These are phyloP conservation scores for Monosporascus cannonballus DNA, from an alignment of 2,329 filamentous ascomycete genomes.

Conservation along the genomic window DNA sequence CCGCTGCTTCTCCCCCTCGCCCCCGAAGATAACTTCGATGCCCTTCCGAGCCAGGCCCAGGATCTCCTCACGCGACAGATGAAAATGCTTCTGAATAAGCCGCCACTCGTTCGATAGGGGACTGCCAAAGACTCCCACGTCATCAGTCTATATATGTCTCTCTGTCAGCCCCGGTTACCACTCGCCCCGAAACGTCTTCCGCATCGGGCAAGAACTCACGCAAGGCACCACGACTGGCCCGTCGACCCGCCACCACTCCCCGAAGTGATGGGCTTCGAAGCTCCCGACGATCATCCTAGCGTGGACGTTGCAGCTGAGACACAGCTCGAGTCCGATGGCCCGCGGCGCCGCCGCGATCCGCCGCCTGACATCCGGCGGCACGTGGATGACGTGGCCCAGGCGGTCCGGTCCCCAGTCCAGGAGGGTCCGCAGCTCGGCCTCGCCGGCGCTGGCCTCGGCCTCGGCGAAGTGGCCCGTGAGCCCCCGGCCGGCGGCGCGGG, in stretches of 20 bases:
- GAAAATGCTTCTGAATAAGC: constrained; percentile 66
- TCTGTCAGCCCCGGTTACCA: not conserved
- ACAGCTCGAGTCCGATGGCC: constrained; percentile 65
- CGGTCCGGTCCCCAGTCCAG: constrained; percentile 61
- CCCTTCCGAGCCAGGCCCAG: constrained; percentile 53
- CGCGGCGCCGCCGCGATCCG: constrained; percentile 38
- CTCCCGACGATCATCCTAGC: constrained; percentile 65
- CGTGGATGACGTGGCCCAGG: constrained; percentile 74
- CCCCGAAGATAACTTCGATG: constrained; percentile 62
- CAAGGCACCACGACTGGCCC: constrained; percentile 59
- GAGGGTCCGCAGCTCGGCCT: constrained; percentile 56
- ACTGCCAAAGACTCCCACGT: constrained; percentile 76
- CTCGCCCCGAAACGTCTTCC: too few relatives aligned
- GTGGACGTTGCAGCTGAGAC: constrained; percentile 75
- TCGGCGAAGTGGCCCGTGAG: constrained; percentile 79
- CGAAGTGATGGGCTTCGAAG: constrained; percentile 69
- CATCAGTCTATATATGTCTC: constrained; percentile 58
- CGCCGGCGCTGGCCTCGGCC: constrained; percentile 47
- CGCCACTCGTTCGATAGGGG: constrained; percentile 70
- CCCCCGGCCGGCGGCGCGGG: constrained; percentile 48
- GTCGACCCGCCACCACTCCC: constrained; percentile 58
- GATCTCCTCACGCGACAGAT: constrained; percentile 40
- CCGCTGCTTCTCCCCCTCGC: constrained; percentile 53
- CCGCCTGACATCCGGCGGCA: constrained; percentile 52
- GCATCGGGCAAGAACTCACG: constrained; percentile 42